A percentile compares a stretch with the other conserved stretches of the same genome.
These are phyloP conservation scores for Botrytis deweyae DNA, from an alignment of 2,329 filamentous ascomycete genomes.

Conservation along the genomic window DNA sequence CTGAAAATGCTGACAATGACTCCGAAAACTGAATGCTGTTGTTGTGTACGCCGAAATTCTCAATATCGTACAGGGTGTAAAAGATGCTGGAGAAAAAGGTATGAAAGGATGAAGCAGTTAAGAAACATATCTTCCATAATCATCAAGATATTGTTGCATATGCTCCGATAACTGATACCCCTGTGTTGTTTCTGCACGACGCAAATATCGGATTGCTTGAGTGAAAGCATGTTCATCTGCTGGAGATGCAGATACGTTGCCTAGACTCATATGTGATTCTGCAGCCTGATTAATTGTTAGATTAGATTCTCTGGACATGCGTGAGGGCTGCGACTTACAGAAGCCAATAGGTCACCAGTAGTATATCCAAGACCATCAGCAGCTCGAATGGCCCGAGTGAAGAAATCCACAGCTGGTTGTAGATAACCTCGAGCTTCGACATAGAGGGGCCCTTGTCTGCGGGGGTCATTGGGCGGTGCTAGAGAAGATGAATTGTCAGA, in stretches of 20 bases:
- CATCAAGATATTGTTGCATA: constrained; percentile 50
- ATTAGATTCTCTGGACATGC: not conserved
- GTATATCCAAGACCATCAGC: constrained; percentile 43
- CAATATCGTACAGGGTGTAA: not conserved
- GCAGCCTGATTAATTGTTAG: constrained; percentile 44
- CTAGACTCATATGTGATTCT: constrained; percentile 53
- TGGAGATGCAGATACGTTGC: constrained; percentile 49
- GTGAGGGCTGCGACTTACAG: constrained; percentile 38
- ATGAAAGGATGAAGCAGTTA: constrained; percentile 21
- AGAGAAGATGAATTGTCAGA: constrained; percentile 38
- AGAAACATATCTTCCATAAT: constrained; percentile 43
- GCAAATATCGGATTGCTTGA: constrained; percentile 48
- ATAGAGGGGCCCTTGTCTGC: constrained; percentile 44
- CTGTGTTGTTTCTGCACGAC: constrained; percentile 44
- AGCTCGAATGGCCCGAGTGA: constrained; percentile 46
- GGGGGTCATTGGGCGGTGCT: constrained; percentile 38
- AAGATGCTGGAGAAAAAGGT: not conserved
- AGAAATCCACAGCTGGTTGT: constrained; percentile 52
- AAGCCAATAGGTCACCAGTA: constrained; percentile 46
- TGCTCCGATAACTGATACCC: constrained; percentile 46
- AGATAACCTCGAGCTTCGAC: constrained; percentile 52
- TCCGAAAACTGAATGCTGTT: not conserved
- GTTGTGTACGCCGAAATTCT: constrained; percentile 11
- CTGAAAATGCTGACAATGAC: not conserved
- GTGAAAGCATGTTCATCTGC: constrained; percentile 47